Base-by-base conservation (phyloP, 1,284 basidiomycete species). In the Trametes pubescens region DNA sequence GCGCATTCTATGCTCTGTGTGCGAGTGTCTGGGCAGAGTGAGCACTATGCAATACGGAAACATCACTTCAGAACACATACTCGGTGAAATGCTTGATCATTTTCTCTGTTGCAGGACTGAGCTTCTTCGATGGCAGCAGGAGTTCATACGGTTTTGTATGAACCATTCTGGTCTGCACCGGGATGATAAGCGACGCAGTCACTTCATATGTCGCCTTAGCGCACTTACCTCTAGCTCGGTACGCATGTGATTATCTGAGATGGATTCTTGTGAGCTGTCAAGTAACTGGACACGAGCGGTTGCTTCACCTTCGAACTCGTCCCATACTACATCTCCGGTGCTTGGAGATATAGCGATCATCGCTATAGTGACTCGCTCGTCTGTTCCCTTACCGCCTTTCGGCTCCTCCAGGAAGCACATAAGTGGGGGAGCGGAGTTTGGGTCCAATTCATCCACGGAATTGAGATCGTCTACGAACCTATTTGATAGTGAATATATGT, bases 261-360 rank as follows among this genome's bases (percentile, higher is more conserved):
- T 21, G 61, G 58, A n/a, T 48, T 46, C 61, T 2, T 14, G 18
- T 29, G 10, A 38, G 22, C 13, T 14, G 4, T 38, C 2, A 38
- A 38, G n/a, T 6, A n/a, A n/a, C n/a, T n/a, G 29, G 8, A 10
- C 29, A 13, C 18, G 18, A 21, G 32, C 24, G 3, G 34, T 43
- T 59, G 51, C 38, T 37, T 4, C 59, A 46, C 93, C 94, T 57
- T 91, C 84, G 73, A 96, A 98, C 67, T 93, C 87, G 72, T 99
- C 97, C 87, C 94, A 99, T 0, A 95, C 81, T 2, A 99, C 89
- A 68, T 96, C 93, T 0, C 96, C 96, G 0, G 95, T 98, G 56
- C 89, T 89, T 0, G 95, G 93, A 57, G 90, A 88, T 18, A 98
- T 89, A 21, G 89, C 87, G 52, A 98, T 84, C 74, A 98, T 80